Evolutionary conservation across 2,329 filamentous ascomycete genomes (phyloP), one percentile per base, ranked within the genome.

Genomic region (Zymoseptoria tritici): DNA sequence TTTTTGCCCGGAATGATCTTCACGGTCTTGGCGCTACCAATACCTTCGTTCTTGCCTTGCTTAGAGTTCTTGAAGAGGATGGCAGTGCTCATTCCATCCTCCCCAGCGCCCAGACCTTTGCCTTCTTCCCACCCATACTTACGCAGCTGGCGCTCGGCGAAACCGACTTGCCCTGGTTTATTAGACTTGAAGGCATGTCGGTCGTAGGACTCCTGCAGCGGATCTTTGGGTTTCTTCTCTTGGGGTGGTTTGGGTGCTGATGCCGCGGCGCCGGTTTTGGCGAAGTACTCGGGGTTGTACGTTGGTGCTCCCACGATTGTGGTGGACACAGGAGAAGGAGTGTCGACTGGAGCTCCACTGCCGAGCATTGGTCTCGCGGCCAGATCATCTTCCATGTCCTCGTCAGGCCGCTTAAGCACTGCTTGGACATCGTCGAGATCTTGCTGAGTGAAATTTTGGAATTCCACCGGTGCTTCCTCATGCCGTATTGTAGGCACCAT

Each of bases 61-160:
- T 94, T 95, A 68, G 94, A 87, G n/a, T 93, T 83, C 68, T 96
- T 85, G 24, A 93, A 89, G 53, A 85, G 85, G 3, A 99, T 79
- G 4, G 92, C 90, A 21, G 91, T 90, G 57, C 90, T 81, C 68
- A 99, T 97, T 62, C 94, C 94, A 22, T 86, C 85, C 31, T 85
- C 85, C 63, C 87, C 83, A 16, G 90, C 91, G 66, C 94, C 94
- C 3, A 99, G 84, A 20, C 94, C 94, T 63, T 87, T 83, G 22
- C 94, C 94, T 70, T 92, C 88, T 42, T 86, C 87, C 90, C 92
- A 97, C 58, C 94, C 94, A 76, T 96, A 94, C 73, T 97, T 97
- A 62, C 85, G 83, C 85, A 99, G 91, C 58, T 97, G 83, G 36
- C 91, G 88, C 66, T 91, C 85, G 0, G 91, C 94, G 73, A 96